phyloP scores from a whole-genome alignment of 2,329 filamentous ascomycete species.

The Leptosphaerulina australis region DNA sequence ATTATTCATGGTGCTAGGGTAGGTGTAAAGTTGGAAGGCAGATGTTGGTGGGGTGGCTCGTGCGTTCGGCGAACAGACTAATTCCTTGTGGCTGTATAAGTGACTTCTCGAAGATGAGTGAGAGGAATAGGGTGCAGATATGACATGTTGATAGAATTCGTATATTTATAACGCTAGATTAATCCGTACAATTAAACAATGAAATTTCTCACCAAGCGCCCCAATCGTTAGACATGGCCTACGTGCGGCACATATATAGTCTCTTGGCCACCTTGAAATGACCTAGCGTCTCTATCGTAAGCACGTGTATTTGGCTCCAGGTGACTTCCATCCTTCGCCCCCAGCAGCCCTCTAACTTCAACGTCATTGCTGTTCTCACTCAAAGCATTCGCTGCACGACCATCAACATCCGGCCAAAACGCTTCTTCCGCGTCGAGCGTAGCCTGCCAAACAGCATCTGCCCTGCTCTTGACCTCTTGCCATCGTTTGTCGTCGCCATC shows the following conservation, averaged over 20 bases:
- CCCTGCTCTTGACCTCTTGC: constrained; percentile 30
- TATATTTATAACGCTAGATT: background rate
- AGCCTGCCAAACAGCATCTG: constrained; percentile 33
- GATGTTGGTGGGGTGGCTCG: too few species aligned
- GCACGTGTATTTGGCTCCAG: constrained; percentile 3
- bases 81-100: too few species aligned
- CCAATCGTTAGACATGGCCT: background rate
- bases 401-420: constrained; percentile 40
- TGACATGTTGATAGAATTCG: background rate
- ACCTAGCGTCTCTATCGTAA: background rate
- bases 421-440: constrained; percentile 43
- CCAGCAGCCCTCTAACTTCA: constrained; percentile 2
- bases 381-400: background rate
- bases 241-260: constrained; percentile 10
- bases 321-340: constrained; percentile 9
- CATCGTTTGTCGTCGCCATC: constrained; percentile 27
- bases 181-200: background rate
- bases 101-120: too few species aligned
- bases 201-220: background rate
- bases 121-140: background rate
- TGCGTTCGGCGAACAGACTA: too few species aligned
- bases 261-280: background rate
- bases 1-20: too few species aligned
- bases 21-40: too few species aligned
- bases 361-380: background rate